phyloP scores from a whole-genome alignment of 306 rosid species.

The Oemleria cerasiformis region DNA sequence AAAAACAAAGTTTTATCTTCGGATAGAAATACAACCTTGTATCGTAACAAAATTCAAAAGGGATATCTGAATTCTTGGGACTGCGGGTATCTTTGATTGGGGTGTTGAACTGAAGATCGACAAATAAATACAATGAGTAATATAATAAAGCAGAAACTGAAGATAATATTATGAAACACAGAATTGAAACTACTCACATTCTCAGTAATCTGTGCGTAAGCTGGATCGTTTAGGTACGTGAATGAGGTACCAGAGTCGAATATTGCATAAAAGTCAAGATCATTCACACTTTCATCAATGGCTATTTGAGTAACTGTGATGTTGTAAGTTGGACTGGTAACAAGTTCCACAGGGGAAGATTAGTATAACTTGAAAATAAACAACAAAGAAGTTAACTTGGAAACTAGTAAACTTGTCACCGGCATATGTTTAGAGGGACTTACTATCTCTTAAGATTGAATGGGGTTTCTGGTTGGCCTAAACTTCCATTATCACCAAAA shows the following conservation, averaged over 20 bases:
- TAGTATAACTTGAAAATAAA: conserved; percentile 18
- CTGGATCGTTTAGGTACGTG: conserved; percentile 73
- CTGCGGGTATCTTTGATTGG: conserved; percentile 29
- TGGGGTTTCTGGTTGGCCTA: conserved; percentile 66
- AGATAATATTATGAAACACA: conserved; percentile 10
- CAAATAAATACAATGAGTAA: background rate
- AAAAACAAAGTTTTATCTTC: background rate
- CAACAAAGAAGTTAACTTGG: conserved; percentile 8
- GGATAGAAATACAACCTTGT: conserved; percentile 40
- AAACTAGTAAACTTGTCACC: background rate
- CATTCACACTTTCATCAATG: conserved; percentile 35
- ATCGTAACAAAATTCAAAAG: conserved; percentile 80
- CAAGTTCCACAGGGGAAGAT: conserved; percentile 20
- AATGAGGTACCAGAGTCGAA: conserved; percentile 91
- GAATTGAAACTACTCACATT: conserved; percentile 44
- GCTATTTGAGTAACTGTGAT: conserved; percentile 62
- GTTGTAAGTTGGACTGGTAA: conserved; percentile 67
- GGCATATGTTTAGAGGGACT: conserved; percentile 26
- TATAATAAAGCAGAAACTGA: conserved; percentile 9
- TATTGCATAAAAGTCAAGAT: conserved; percentile 59
- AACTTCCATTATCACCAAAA: conserved; percentile 73
- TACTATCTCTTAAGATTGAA: conserved; percentile 47
- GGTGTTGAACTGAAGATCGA: conserved; percentile 58
- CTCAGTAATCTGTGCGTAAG: conserved; percentile 52
- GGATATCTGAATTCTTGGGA: conserved; percentile 28